phyloP scores from a whole-genome alignment of 1,139 yeast genomes.

The Debaryomycetaceae sp. region DNA sequence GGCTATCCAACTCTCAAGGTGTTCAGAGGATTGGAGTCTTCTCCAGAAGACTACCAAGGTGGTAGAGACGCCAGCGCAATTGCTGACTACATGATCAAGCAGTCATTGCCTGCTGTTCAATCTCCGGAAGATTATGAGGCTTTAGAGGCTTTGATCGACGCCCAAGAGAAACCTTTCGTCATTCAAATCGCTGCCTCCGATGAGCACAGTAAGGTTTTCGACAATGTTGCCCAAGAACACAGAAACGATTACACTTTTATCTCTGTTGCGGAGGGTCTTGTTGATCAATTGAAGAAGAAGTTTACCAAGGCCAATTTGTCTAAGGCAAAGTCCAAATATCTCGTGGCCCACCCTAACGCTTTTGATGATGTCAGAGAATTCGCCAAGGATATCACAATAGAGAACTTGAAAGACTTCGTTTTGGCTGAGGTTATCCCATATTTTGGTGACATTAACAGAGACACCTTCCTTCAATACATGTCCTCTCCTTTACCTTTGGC shows the following conservation, averaged over 20 bases:
- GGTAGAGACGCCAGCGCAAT: conserved; percentile 81
- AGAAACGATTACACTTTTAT: conserved; percentile 66
- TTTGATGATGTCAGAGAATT: conserved; percentile 30
- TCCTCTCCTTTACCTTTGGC: conserved; percentile 74
- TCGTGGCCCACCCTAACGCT: conserved; percentile 37
- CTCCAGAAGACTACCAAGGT: conserved; percentile 68
- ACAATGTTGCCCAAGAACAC: conserved; percentile 50
- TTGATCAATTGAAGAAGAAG: conserved; percentile 22
- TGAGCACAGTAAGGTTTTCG: conserved; percentile 45
- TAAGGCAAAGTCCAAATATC: conserved; percentile 23
- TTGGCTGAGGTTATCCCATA: conserved; percentile 73
- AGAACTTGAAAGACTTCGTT: conserved; percentile 53
- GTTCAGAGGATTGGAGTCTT: conserved; percentile 58
- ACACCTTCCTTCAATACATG: conserved; percentile 75
- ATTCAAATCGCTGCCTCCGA: conserved; percentile 45
- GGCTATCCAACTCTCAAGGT: conserved; percentile 94
- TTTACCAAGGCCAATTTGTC: conserved; percentile 17
- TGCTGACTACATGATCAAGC: conserved; percentile 74
- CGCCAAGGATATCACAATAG: conserved; percentile 17
- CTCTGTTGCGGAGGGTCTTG: conserved; percentile 44
- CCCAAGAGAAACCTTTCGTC: conserved; percentile 52
- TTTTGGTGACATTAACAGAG: conserved; percentile 87
- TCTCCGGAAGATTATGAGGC: conserved; percentile 45
- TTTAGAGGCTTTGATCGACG: conserved; percentile 47
- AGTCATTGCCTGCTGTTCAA: conserved; percentile 77